Base-by-base conservation (phyloP, 1,139 yeast genomes). In the Sugiyamaella grinbergsii region DNA sequence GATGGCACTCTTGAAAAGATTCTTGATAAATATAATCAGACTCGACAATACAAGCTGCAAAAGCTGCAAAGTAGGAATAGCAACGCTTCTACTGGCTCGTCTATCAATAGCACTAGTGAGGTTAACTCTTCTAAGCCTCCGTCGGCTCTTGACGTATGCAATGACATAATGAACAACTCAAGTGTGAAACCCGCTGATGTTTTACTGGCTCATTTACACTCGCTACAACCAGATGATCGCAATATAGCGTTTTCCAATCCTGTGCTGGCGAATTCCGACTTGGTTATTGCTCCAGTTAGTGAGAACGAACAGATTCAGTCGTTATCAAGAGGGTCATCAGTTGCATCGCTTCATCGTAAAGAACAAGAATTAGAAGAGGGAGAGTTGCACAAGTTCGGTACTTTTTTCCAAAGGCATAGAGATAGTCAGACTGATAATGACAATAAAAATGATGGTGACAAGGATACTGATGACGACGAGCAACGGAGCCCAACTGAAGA, bases 331-430 rank as follows among this genome's bases (percentile, higher is more conserved):
- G 49, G 55, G 34, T 52, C 60, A 3, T 63, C 68, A 2, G 38
- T 50, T 15, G 57, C 67, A 5, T 62, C 67, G 5, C 33, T 63
- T 24, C 59, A 62, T 38, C 55, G 90, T 18, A 85, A 81, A 64
- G 81, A 78, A 58, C 89, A 85, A 65, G 96, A 89, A 62, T 81
- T 83, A 56, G 97, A 90, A 67, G 97, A 90, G 73, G 97, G 96
- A 58, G 95, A 87, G 62, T 76, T 89, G 56, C 96, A 88, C 68
- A 82, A 85, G 68, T 81, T 88, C 80, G 95, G 95, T 13, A 58
- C 69, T 8, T 62, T 61, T 44, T 57, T 64, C 33, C 41, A 41
- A 20, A 34, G 40, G 23, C 45, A 37, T 20, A 38, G 47, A 24
- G 48, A 33, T 18, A 31, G 41, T 19, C 44, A 46, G 2, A 42